Percentiles rank a stretch among this genome's conserved stretches.
phyloP scores from a whole-genome alignment of 176 grass and related monocot genomes.

The Bonia amplexicaulis region DNA sequence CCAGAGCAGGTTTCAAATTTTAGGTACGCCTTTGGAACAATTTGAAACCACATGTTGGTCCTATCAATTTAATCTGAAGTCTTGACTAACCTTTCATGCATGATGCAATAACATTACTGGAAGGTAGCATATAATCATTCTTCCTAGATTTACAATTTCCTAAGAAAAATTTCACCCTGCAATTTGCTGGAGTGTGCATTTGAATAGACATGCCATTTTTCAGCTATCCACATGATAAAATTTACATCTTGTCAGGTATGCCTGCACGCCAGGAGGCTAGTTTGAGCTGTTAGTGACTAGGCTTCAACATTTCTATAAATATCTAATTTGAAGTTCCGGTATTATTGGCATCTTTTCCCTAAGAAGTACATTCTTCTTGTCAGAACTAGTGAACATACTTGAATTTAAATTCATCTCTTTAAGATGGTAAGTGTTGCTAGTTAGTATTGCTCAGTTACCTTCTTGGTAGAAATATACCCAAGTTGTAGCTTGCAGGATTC shows the following conservation, averaged over 20 bases:
- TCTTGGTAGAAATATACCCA: not conserved
- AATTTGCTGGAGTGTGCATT: not conserved
- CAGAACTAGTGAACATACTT: not conserved
- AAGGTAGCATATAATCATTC: not conserved
- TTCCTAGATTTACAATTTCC: not conserved
- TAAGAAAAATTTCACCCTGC: not conserved
- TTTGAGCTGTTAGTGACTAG: not conserved
- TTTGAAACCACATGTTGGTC: not conserved
- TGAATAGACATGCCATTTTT: not conserved
- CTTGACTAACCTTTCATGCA: not conserved
- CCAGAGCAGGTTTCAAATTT: not conserved
- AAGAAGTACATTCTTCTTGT: not conserved
- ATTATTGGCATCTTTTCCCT: not conserved
- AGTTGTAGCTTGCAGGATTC: not conserved
- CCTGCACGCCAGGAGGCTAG: not conserved
- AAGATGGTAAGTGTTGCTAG: not conserved
- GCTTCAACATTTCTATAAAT: not conserved
- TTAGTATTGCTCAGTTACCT: not conserved
- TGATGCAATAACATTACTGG: not conserved
- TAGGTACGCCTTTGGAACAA: not conserved
- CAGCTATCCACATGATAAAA: not conserved
- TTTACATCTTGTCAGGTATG: not conserved
- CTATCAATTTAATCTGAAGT: not conserved
- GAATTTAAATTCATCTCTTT: not conserved
- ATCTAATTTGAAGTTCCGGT: not conserved